These are phyloP conservation scores for Martensiomyces pterosporus DNA, from an alignment of 192 early-diverging fungal genomes.

Conservation along the genomic window DNA sequence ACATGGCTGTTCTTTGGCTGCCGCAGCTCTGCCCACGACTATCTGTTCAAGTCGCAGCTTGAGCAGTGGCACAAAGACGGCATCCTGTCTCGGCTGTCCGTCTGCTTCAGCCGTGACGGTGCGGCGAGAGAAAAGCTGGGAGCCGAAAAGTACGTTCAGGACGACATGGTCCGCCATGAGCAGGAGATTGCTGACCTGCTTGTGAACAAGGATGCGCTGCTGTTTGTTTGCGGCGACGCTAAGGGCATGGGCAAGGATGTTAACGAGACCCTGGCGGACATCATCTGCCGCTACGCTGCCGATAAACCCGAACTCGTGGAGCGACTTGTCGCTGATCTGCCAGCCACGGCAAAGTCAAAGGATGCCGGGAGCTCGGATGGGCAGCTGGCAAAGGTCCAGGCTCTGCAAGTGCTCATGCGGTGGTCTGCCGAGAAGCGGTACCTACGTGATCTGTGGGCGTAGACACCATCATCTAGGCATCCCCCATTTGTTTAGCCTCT, in stretches of 20 bases:
- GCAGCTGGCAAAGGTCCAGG: conserved; percentile 11
- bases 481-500: no score
- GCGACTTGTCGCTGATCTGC: conserved; percentile 22
- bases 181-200: conserved; percentile 58
- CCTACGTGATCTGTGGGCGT: conserved; percentile 47
- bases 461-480: no score
- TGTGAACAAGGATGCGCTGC: conserved; percentile 54
- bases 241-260: conserved; percentile 88
- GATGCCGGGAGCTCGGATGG: background rate
- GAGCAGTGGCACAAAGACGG: conserved; percentile 37
- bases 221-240: conserved; percentile 83
- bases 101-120: conserved; percentile 64
- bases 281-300: conserved; percentile 46
- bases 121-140: conserved; percentile 49
- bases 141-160: conserved; percentile 75
- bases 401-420: conserved; percentile 51
- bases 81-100: conserved; percentile 55
- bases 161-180: conserved; percentile 57
- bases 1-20: conserved; percentile 81
- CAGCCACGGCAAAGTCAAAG: conserved; percentile 46
- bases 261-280: conserved; percentile 67
- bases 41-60: conserved; percentile 65
- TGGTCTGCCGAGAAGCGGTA: conserved; percentile 50
- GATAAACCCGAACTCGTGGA: conserved; percentile 31
- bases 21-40: conserved; percentile 62